phyloP scores from a whole-genome alignment of 352 stramenopile genomes.

The Albugo laibachii region DNA sequence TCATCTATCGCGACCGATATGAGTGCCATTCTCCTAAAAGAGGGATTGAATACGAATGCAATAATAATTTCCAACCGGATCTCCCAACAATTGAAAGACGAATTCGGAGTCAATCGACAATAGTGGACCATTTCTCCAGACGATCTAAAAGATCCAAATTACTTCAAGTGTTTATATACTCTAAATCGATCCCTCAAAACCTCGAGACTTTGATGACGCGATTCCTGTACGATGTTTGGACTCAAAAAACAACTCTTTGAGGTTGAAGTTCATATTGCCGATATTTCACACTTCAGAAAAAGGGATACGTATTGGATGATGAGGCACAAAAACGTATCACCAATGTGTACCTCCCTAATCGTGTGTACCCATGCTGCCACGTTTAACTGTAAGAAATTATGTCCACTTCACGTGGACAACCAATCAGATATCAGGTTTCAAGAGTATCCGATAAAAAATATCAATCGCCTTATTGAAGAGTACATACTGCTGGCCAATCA shows the following conservation, averaged over 20 bases:
- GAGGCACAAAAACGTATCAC: slow-evolving; percentile 87
- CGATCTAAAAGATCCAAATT: slow-evolving; percentile 68
- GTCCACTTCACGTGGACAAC: slow-evolving; percentile 93
- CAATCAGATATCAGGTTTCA: too few species aligned
- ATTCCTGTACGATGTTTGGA: slow-evolving; percentile 78
- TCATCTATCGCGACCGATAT: slow-evolving; percentile 79
- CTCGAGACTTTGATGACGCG: slow-evolving; percentile 93
- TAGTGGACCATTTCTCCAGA: slow-evolving; percentile 57
- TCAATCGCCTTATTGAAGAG: slow-evolving; percentile 92
- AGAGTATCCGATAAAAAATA: slow-evolving; percentile 87
- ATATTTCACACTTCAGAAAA: slow-evolving; percentile 90
- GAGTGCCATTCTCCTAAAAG: slow-evolving; percentile 80
- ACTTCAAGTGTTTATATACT: slow-evolving; percentile 89
- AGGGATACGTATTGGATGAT: slow-evolving; percentile 80
- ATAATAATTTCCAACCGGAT: slow-evolving; percentile 45
- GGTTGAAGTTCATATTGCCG: slow-evolving; percentile 96
- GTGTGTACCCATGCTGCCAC: slow-evolving; percentile 89
- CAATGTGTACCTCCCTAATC: slow-evolving; percentile 93
- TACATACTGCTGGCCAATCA: slow-evolving; percentile 99
- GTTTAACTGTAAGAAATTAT: slow-evolving; percentile 93
- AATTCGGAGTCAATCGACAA: slow-evolving; percentile 45
- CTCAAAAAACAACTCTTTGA: slow-evolving; percentile 42
- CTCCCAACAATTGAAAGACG: slow-evolving; percentile 43
- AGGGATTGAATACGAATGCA: slow-evolving; percentile 68
- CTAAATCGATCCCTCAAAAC: slow-evolving; percentile 94